Evolutionary conservation across 2,329 filamentous ascomycete genomes (phyloP), one percentile per base, ranked within the genome.

Genomic region (Pseudogymnoascus sp.): DNA sequence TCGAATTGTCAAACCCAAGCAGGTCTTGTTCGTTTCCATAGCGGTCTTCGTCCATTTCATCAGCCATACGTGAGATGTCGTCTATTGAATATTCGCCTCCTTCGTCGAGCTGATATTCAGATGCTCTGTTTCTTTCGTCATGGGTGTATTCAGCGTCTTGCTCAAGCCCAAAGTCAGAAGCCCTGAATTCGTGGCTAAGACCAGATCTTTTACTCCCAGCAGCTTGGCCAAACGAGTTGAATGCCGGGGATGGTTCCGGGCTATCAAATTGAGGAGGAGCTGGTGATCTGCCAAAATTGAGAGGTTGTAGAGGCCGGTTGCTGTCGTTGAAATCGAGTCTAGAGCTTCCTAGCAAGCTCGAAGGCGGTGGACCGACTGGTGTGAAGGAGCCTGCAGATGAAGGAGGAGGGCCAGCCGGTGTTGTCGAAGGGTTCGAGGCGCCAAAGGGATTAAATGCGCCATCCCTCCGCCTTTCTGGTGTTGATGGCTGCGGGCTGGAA

Each of bases 361-460:
- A 76, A 26, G 79, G 78, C 52, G 80, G 80, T 41, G 74, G 75
- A 2, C 78, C 81, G 60, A 76, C 74, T 30, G 81, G 81, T 19
- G 81, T 83, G 59, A 81, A 82, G n/a, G 80, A 82, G 63, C 71
- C 70, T 23, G 74, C 71, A 61, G 74, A 75, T 30, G 78, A 79
- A 23, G 80, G 80, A 1, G 81, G 81, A 61, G 74, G 76, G 38
- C 80, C 81, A 52, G 79, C 79, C 58, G 82, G 82, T 13, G 82
- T 84, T 18, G 80, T 82, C 5, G 82, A 83, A 45, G 78, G 74
- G 38, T 72, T 70, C 38, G 67, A 65, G 38, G 61, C 63, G 28
- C 64, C 67, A 61, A 70, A 71, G 38, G 60, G 64, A 61, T 65
- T 66, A 23, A 55, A 55, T 45, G 66, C 65, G 26, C 62, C 63